A percentile compares a stretch with the other conserved stretches of the same genome.
phyloP scores from a whole-genome alignment of 805 yeast species.

The Pichia deserticola region DNA sequence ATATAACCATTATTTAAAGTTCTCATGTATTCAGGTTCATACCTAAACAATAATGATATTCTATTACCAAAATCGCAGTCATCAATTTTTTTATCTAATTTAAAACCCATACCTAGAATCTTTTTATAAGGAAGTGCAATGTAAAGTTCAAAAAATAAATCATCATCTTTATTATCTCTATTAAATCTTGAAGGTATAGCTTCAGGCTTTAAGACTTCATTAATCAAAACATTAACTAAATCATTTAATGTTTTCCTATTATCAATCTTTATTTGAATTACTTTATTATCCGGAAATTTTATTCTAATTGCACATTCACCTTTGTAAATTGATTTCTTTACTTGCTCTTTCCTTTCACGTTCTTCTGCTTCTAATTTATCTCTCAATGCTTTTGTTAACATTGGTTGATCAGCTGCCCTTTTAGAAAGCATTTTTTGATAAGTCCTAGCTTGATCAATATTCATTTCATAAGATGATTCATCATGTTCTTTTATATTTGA shows the following conservation, averaged over 20 bases:
- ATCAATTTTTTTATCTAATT: conserved; percentile 26
- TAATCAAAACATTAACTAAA: conserved; percentile 17
- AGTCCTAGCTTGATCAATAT: conserved; percentile 43
- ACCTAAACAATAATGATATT: conserved; percentile 18
- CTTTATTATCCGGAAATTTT: conserved; percentile 50
- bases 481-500: not conserved
- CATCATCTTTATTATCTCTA: conserved; percentile 14
- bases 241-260: conserved; percentile 33
- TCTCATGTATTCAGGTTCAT: not conserved
- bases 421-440: conserved; percentile 44
- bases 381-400: conserved; percentile 29
- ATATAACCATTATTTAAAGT: not conserved
- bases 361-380: conserved; percentile 20
- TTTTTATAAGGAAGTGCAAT: conserved; percentile 41
- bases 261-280: conserved; percentile 42
- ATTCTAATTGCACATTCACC: conserved; percentile 38
- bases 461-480: conserved; percentile 38
- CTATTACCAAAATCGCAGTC: conserved; percentile 37
- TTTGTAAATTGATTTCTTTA: conserved; percentile 6
- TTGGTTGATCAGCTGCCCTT: conserved; percentile 32
- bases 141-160: conserved; percentile 27
- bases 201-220: conserved; percentile 23
- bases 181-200: conserved; percentile 23
- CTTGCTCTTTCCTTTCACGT: conserved; percentile 18
- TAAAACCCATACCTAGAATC: conserved; percentile 20